Base-by-base conservation (phyloP, 306 rosid genomes). In the Prunus davidiana region DNA sequence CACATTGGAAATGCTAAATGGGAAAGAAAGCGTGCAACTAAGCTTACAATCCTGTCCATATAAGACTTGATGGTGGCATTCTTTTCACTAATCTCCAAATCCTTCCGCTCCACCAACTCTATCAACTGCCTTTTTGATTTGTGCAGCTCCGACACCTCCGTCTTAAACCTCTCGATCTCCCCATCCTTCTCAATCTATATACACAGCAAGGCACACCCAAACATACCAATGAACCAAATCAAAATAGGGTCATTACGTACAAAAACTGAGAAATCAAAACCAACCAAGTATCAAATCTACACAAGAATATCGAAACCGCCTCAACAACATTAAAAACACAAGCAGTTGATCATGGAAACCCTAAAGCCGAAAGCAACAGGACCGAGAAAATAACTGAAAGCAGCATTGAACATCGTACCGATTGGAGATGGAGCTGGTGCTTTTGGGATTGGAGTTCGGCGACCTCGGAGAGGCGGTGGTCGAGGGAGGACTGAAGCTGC, bases 41-140 rank as follows among this genome's bases (percentile, higher is more conserved):
- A 68, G 55, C 95, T 86, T 75, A 95, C 99, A 90, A 95, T 89
- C 86, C 89, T 95, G 78, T 95, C 97, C 14, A 95, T 93, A 80
- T 95, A 95, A 67, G 89, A 85, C 85, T 87, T 92, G 75, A 88
- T 75, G 32, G 90, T 81, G 52, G 90, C 84, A 73, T 88, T 89
- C 86, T 92, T 95, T 78, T 91, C 99, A 71, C 93, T 85, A 46
- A 89, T 87, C 65, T 87, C 93, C 64, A 79, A 80, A 86, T 90
- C 90, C 83, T 87, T 95, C 27, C 83, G 92, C 77, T 86, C 91
- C 64, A 89, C 81, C 81, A 90, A 67, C 80, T 87, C 92, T 72
- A 92, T 76, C 78, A 95, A 81, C 90, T 92, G 92, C 86, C 97
- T 85, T 79, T 88, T 92, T 7, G 99, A 89, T 83, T 88, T 95